These are phyloP conservation scores for Tulasnella sp. DNA, from an alignment of 768 basidiomycete species.

Conservation along the genomic window DNA sequence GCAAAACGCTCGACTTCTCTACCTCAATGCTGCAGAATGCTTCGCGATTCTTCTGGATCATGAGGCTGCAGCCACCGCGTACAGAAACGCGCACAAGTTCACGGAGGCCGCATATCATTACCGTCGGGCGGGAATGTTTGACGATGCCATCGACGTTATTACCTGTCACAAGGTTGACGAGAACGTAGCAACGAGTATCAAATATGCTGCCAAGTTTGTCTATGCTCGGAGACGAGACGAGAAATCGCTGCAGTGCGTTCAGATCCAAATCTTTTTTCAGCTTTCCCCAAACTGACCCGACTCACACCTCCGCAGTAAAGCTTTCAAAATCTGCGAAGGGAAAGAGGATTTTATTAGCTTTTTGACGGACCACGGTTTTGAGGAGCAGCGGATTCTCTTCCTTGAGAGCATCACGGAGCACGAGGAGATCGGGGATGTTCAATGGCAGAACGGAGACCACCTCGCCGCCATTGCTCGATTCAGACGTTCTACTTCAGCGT, in stretches of 20 bases:
- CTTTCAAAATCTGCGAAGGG: constrained; percentile 36
- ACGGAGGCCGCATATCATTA: constrained; percentile 7
- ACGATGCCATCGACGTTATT: constrained; percentile 8
- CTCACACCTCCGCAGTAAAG: constrained; percentile 29
- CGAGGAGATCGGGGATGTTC: constrained; percentile 43
- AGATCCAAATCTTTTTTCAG: neutral
- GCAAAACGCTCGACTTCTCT: neutral
- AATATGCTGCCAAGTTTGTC: constrained; percentile 34
- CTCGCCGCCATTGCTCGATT: neutral
- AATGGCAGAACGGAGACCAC: constrained; percentile 33
- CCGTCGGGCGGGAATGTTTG: neutral
- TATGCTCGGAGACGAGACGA: constrained; percentile 33
- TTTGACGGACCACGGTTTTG: constrained; percentile 42
- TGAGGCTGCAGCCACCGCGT: neutral
- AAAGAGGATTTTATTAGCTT: constrained; percentile 45
- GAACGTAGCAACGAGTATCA: constrained; percentile 26
- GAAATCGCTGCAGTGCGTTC: constrained; percentile 23
- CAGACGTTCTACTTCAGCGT: neutral
- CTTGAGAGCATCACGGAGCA: constrained; percentile 33
- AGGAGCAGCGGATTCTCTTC: constrained; percentile 36
- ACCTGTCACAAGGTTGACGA: constrained; percentile 22
- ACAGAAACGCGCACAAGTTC: neutral
- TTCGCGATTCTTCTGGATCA: neutral
- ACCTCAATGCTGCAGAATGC: neutral
- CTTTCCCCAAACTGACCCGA: neutral